Conservation (phyloP, 306 rosid genomes). For the Ceratonia siliqua region DNA sequence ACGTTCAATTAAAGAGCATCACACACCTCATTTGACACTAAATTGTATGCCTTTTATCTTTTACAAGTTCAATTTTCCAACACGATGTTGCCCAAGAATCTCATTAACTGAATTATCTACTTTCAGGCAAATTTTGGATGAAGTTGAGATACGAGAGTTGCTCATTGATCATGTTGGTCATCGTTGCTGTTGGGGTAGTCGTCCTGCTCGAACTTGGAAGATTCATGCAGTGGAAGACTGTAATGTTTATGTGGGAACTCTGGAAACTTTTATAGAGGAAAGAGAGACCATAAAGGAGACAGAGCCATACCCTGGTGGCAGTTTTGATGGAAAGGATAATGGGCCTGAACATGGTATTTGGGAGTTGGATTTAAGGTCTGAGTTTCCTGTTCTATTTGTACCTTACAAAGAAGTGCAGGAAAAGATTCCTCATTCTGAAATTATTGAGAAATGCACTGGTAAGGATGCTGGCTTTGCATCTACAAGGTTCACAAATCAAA, state of each 20-base stretch:
- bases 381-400: constrained; percentile 80
- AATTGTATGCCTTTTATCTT: not conserved
- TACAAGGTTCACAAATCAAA: constrained; percentile 15
- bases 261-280: constrained; percentile 93
- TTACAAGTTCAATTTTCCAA: constrained; percentile 7
- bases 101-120: constrained; percentile 23
- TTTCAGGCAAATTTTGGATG: constrained; percentile 71
- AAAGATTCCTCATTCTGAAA: constrained; percentile 84
- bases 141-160: constrained; percentile 91
- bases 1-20: not conserved
- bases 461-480: constrained; percentile 29
- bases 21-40: not conserved
- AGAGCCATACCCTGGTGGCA: constrained; percentile 61
- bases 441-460: constrained; percentile 82
- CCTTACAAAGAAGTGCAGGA: constrained; percentile 62
- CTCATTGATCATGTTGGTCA: constrained; percentile 96
- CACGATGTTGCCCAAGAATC: not conserved
- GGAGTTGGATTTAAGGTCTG: constrained; percentile 87
- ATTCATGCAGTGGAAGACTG: constrained; percentile 88
- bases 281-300: constrained; percentile 73
- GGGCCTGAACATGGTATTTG: constrained; percentile 83
- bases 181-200: constrained; percentile 98
- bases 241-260: constrained; percentile 85
- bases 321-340: constrained; percentile 70
- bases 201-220: constrained; percentile 96